A percentile compares a stretch with the other conserved stretches of the same genome.
phyloP scores from a whole-genome alignment of 345 rosid species.

The Capsella bursapastoris region DNA sequence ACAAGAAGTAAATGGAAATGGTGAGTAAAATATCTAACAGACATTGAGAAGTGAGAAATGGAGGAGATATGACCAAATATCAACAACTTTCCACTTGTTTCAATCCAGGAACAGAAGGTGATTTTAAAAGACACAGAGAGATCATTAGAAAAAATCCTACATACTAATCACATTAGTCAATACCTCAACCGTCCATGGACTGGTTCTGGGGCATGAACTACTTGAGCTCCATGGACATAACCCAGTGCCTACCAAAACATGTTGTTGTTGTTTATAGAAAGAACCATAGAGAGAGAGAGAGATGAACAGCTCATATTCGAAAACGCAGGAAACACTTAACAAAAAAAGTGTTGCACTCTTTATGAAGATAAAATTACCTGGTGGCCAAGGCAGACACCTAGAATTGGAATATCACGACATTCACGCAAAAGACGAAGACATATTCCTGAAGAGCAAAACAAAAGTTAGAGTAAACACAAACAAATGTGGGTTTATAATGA shows the following conservation, averaged over 20 bases:
- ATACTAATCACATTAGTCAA: conserved; percentile 31
- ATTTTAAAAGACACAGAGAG: conserved; percentile 10
- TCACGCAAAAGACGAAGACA: conserved; percentile 83
- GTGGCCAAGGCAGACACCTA: conserved; percentile 96
- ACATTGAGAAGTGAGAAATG: background rate
- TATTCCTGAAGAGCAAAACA: conserved; percentile 64
- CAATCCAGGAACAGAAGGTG: conserved; percentile 13
- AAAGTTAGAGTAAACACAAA: conserved; percentile 32
- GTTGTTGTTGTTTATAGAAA: background rate
- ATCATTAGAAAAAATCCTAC: background rate
- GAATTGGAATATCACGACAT: conserved; percentile 84
- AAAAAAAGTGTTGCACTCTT: background rate
- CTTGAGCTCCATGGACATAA: conserved; percentile 83
- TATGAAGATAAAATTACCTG: conserved; percentile 58
- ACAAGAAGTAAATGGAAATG: conserved; percentile 35
- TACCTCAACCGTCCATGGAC: conserved; percentile 98
- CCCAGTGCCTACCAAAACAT: conserved; percentile 78
- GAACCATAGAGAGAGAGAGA: conserved; percentile 15
- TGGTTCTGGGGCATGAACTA: conserved; percentile 89
- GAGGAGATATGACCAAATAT: conserved; percentile 17
- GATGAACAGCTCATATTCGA: conserved; percentile 8
- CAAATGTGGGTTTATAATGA: conserved; percentile 12
- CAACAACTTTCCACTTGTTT: background rate
- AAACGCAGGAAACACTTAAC: background rate
- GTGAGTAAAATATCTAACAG: conserved; percentile 27